Conservation (phyloP, 768 basidiomycete species). For the Coprinopsis strossmayeri region DNA sequence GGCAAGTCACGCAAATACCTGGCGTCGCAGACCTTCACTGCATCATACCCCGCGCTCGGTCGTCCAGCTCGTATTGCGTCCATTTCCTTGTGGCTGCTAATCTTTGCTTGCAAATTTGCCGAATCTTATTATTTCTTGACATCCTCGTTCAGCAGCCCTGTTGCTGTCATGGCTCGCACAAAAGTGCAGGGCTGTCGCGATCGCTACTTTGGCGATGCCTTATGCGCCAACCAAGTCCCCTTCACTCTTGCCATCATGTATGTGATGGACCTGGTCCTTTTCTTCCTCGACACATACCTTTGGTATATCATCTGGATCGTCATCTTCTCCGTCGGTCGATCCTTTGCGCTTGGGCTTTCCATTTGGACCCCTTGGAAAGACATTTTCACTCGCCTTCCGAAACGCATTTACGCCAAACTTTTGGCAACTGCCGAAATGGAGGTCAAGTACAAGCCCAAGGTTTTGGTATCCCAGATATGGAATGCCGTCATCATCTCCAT, state of each 20-base stretch:
- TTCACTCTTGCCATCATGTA: constrained; percentile 99
- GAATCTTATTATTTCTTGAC: constrained; percentile 99
- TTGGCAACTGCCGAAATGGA: constrained; percentile 97
- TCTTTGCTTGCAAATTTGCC: constrained; percentile 93
- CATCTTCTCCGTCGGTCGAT: constrained; percentile 85
- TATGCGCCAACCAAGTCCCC: constrained; percentile 89
- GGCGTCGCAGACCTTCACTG: constrained; percentile 98
- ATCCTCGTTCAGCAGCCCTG: constrained; percentile 92
- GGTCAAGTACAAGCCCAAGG: constrained; percentile 99
- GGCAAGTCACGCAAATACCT: constrained; percentile 98
- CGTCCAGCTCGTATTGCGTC: constrained; percentile 74
- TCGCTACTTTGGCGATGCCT: constrained; percentile 66
- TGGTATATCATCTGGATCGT: constrained; percentile 99
- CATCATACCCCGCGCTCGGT: constrained; percentile 83
- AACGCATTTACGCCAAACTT: constrained; percentile 96
- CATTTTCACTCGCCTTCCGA: constrained; percentile 91
- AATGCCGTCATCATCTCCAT: constrained; percentile 99
- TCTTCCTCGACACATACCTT: constrained; percentile 99
- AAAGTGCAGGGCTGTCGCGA: constrained; percentile 89
- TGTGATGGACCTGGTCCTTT: constrained; percentile 94
- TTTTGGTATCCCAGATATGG: constrained; percentile 98
- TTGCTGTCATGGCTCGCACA: constrained; percentile 94
- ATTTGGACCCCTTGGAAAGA: constrained; percentile 99
- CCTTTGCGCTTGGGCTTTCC: constrained; percentile 87
- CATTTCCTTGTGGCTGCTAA: constrained; percentile 81